Base-by-base conservation (phyloP, 1,139 yeast genomes). In the Candida sp. region DNA sequence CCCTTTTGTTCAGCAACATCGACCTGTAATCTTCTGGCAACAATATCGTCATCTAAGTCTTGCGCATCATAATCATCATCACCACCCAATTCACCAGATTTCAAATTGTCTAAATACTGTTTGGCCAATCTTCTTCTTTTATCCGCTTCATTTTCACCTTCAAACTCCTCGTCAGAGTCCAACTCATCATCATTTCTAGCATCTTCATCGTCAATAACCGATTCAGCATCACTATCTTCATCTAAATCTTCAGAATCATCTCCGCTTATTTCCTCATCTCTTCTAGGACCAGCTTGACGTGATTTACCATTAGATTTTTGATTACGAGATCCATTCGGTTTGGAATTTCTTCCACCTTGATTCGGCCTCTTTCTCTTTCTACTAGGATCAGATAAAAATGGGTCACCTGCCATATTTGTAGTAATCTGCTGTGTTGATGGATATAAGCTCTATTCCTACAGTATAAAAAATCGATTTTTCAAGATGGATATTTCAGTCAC, bases 1-100 rank as follows among this genome's bases (percentile, higher is more conserved):
- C 98, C 98, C 57, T 85, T 85, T 45, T 81, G 82, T 61, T 89
- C 97, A 1, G 96, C 96, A 39, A 88, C 96, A 58, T 93, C 99
- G 49, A 81, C 81, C 58, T 83, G 88, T 53, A 93, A 75, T 57
- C 99, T 77, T 39, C 87, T 75, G 4, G 91, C 79, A 44, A 93
- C 76, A 51, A 87, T 85, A 54, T 93, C 98, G 46, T 85, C 79
- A 63, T 93, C 99, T 55, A 93, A 68, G 55, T 91, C 97, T 53
- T 83, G 81, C n/a, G 98, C 97, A 69, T 89, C 95, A 55, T 89
- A 89, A 36, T 85, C 90, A 27, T 77, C 79, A 38, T 62, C 68
- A 23, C 64, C 60, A 19, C 75, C 72, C 15, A 63, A 52, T 36
- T 69, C 70, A 49, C 82, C 87, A 3, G 68, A 64, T 58, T 85